These are phyloP conservation scores for Pythium sp. DNA, from an alignment of 352 stramenopile genomes.

Conservation along the genomic window DNA sequence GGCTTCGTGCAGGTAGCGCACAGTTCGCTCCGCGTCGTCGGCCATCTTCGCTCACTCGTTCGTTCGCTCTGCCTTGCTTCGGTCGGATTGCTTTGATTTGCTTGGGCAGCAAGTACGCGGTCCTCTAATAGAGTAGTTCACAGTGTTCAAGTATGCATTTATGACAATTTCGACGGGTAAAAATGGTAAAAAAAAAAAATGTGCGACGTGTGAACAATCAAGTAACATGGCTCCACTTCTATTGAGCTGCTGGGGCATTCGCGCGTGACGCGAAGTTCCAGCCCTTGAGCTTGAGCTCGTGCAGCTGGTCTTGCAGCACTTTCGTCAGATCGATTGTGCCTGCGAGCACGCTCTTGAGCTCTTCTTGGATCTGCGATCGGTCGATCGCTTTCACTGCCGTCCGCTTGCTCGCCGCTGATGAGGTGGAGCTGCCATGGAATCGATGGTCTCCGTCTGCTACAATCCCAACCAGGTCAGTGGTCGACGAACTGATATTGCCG, in stretches of 20 bases:
- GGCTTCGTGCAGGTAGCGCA: conserved; percentile 59
- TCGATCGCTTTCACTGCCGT: conserved; percentile 35
- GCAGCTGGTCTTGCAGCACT: conserved; percentile 67
- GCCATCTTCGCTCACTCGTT: conserved; percentile 7
- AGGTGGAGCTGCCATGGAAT: conserved; percentile 2
- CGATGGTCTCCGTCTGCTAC: conserved; percentile 1
- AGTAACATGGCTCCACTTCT: neutral
- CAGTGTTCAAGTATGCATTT: neutral
- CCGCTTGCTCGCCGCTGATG: conserved; percentile 15
- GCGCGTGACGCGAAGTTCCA: conserved; percentile 57
- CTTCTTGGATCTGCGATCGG: conserved; percentile 61
- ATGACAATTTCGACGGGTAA: neutral
- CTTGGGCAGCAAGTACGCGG: neutral
- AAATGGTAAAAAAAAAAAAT: neutral
- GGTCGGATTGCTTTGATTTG: neutral
- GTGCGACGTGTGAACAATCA: conserved; percentile 1
- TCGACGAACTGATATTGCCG: neutral
- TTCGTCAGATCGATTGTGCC: conserved; percentile 70
- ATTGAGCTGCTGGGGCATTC: conserved; percentile 10
- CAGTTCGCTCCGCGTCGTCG: conserved; percentile 53
- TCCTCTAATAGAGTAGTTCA: neutral
- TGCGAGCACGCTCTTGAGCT: conserved; percentile 60
- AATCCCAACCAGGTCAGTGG: conserved; percentile 1
- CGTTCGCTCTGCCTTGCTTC: conserved; percentile 1
- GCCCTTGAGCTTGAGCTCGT: conserved; percentile 78